Evolutionary conservation across 495 filamentous ascomycete species (phyloP), one percentile per base, ranked within the genome.

Genomic region (Aspergillus baeticus): DNA sequence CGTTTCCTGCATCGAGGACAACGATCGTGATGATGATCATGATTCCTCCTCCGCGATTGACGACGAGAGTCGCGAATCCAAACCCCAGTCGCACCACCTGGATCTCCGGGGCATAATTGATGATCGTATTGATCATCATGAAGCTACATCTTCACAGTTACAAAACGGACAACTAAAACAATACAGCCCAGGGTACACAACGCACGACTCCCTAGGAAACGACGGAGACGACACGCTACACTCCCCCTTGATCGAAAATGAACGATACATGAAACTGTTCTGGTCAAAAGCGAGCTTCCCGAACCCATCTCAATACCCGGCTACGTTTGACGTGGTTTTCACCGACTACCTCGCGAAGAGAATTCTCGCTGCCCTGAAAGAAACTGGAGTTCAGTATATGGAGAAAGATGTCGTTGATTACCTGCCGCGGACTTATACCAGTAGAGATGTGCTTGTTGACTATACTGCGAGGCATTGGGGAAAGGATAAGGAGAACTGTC

Each of bases 181-280:
- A 20, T 26, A 20, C 29, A 49, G 46, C 18, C 46, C 46, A 31
- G 46, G 46, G 33, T 49, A 49, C 26, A 49, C 46, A 4, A 49
- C 46, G 17, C 26, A 49, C 26, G 46, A 49, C 20, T 23, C 17
- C 2, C 20, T 49, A 13, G 46, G 46, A 10, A n/a, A 49, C 13
- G 29, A 49, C 14, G 29, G 46, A 35, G 46, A 49, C 22, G 29
- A 49, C 29, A 49, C 46, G 1, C 37, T 41, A 17, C 15, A 41
- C 37, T 41, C 37, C 1, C 37, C 37, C 3, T 2, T 41, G 3
- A 41, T 15, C 37, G 15, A 41, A n/a, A n/a, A 41, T 17, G 15
- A 41, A 41, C n/a, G 37, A 17, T 41, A 41, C 37, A 41, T 41
- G 37, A 41, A 41, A 41, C 10, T 41, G 6, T 41, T 41, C 37